These are phyloP conservation scores for Macrolepiota dolichaula DNA, from an alignment of 768 basidiomycete species.

Conservation along the genomic window DNA sequence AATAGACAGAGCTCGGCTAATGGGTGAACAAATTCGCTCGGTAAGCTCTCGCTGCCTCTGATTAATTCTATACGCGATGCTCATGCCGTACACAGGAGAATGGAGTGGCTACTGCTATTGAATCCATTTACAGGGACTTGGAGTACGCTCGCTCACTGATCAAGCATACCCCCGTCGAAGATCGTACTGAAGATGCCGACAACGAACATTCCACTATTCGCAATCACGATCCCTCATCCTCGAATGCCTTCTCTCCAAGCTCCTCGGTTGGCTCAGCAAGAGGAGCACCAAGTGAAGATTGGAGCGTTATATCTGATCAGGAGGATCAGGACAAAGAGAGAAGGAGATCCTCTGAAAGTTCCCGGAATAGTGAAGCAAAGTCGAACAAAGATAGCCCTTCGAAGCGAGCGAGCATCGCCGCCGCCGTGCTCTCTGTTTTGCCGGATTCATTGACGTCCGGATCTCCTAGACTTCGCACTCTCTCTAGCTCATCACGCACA, in stretches of 20 bases:
- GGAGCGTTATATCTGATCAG: slow-evolving; percentile 83
- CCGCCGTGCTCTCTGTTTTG: slow-evolving; percentile 59
- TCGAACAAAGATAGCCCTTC: slow-evolving; percentile 31
- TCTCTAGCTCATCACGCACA: slow-evolving; percentile 25
- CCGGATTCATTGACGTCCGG: slow-evolving; percentile 49
- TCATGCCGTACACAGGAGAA: slow-evolving; percentile 61
- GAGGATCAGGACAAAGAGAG: slow-evolving; percentile 44
- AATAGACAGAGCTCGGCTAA: slow-evolving; percentile 75
- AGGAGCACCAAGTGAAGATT: slow-evolving; percentile 69
- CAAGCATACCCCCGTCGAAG: slow-evolving; percentile 46
- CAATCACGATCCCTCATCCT: slow-evolving; percentile 19
- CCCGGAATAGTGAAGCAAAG: slow-evolving; percentile 38
- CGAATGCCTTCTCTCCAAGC: slow-evolving; percentile 24
- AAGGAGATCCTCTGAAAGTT: slow-evolving; percentile 51
- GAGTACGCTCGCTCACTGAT: slow-evolving; percentile 91
- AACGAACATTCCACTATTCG: slow-evolving; percentile 36
- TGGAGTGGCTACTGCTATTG: slow-evolving; percentile 90
- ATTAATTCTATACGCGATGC: background rate
- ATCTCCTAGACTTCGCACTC: slow-evolving; percentile 37
- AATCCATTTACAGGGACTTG: slow-evolving; percentile 93
- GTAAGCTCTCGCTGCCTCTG: slow-evolving; percentile 37
- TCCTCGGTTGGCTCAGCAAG: slow-evolving; percentile 52
- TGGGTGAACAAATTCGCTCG: slow-evolving; percentile 85
- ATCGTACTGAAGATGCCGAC: slow-evolving; percentile 30
- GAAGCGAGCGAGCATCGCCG: slow-evolving; percentile 62